Evolutionary conservation across 2,329 filamentous ascomycete species (phyloP).

Genomic region (Fusarium ambrosium): DNA sequence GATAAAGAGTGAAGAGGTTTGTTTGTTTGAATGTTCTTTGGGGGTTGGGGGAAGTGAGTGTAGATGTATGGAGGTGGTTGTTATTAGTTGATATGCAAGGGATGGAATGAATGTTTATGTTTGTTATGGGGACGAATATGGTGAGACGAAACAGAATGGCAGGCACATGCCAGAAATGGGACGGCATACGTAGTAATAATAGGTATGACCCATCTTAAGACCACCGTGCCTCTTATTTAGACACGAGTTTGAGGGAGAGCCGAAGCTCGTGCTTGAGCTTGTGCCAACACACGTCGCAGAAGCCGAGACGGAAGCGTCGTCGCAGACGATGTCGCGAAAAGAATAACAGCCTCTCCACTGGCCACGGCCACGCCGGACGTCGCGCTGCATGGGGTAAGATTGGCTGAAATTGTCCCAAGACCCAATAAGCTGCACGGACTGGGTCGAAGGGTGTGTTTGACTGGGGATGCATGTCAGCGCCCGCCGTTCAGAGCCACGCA

Average conservation of each 20-base stretch:
- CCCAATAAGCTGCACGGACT: constrained; percentile 84
- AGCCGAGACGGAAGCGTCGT: constrained; percentile 70
- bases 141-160: constrained; percentile 18
- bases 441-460: constrained; percentile 71
- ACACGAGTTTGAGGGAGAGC: constrained; percentile 33
- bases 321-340: constrained; percentile 87
- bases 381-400: constrained; percentile 84
- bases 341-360: constrained; percentile 91
- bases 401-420: constrained; percentile 96
- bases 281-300: constrained; percentile 40
- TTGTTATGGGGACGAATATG: constrained; percentile 10
- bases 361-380: constrained; percentile 78
- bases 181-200: constrained; percentile 91
- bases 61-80: constrained; percentile 20
- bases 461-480: constrained; percentile 57
- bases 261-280: constrained; percentile 29
- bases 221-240: constrained; percentile 75
- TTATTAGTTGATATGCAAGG: constrained; percentile 37
- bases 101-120: constrained; percentile 28
- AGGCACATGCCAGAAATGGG: constrained; percentile 33
- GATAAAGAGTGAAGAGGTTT: constrained; percentile 23
- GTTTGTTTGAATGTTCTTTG: constrained; percentile 31
- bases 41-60: constrained; percentile 31
- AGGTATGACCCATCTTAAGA: constrained; percentile 91
- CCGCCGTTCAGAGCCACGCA: constrained; percentile 34